Evolutionary conservation across 305 asterid species (phyloP).

Genomic region (Vinca major): DNA sequence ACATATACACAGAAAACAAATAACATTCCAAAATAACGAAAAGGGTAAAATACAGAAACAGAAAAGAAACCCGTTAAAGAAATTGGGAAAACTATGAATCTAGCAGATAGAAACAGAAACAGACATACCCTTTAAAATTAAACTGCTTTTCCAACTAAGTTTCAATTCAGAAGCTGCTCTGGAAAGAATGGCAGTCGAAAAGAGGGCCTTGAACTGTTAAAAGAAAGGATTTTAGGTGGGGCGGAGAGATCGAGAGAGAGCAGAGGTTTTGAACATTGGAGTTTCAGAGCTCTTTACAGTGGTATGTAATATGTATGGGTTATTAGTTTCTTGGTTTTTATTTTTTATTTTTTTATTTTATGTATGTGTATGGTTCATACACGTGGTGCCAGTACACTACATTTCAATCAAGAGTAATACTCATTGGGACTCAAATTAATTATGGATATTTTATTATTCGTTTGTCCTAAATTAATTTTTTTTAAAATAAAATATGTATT

Average conservation of each 20-base stretch:
- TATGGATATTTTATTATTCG: no score
- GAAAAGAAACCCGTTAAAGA: not conserved
- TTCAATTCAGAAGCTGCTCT: not conserved
- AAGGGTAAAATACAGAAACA: not conserved
- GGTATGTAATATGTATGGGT: no score
- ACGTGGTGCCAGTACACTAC: no score
- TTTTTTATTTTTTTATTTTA: no score
- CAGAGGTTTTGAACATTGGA: not conserved
- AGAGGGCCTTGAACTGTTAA: not conserved
- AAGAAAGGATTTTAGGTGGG: not conserved
- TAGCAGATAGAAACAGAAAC: not conserved
- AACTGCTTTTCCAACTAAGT: not conserved
- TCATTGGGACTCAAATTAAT: no score
- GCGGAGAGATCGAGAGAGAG: conserved; percentile 3
- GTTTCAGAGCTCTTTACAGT: not conserved
- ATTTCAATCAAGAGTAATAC: no score
- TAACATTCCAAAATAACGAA: not conserved
- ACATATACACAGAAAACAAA: not conserved
- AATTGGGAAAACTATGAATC: not conserved
- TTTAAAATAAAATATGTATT: no score
- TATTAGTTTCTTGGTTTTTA: no score
- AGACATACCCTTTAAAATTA: not conserved
- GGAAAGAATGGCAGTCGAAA: not conserved
- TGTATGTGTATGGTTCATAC: no score
- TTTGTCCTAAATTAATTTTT: no score